Percentiles rank a stretch among this genome's conserved stretches.
Conservation (phyloP, 75 land plant species). For the Isoetes taiwanensis region DNA sequence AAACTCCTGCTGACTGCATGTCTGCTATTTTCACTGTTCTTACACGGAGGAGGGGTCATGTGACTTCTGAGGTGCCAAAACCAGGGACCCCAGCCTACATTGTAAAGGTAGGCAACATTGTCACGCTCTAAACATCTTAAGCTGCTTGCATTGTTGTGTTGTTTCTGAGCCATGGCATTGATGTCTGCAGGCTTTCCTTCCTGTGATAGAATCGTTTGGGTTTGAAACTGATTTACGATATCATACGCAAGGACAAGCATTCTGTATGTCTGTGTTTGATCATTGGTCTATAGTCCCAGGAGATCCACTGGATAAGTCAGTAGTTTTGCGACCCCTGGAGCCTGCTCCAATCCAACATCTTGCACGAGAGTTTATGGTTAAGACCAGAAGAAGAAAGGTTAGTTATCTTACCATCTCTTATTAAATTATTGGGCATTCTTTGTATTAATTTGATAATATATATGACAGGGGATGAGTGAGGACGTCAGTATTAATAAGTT, state of each 20-base stretch:
- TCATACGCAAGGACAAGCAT: conserved; percentile 98
- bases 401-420: background rate
- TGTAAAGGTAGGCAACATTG: conserved; percentile 55
- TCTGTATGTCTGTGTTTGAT: conserved; percentile 85
- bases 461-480: conserved; percentile 90
- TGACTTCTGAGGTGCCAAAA: conserved; percentile 86
- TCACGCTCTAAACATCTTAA: background rate
- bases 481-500: conserved; percentile 98
- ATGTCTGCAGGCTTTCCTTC: conserved; percentile 75
- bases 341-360: conserved; percentile 95
- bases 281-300: conserved; percentile 99
- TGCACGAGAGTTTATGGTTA: conserved; percentile 98
- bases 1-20: conserved; percentile 98
- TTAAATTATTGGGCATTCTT: background rate
- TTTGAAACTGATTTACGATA: conserved; percentile 96
- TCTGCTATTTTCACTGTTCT: conserved; percentile 93
- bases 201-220: conserved; percentile 97
- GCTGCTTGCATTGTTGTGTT: background rate
- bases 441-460: background rate
- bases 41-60: conserved; percentile 92
- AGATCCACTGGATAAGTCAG: conserved; percentile 92
- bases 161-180: background rate
- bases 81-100: conserved; percentile 98
- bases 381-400: conserved; percentile 92
- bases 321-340: conserved; percentile 86